Base-by-base conservation (phyloP, 768 basidiomycete species). In the Leccinellum luteum region DNA sequence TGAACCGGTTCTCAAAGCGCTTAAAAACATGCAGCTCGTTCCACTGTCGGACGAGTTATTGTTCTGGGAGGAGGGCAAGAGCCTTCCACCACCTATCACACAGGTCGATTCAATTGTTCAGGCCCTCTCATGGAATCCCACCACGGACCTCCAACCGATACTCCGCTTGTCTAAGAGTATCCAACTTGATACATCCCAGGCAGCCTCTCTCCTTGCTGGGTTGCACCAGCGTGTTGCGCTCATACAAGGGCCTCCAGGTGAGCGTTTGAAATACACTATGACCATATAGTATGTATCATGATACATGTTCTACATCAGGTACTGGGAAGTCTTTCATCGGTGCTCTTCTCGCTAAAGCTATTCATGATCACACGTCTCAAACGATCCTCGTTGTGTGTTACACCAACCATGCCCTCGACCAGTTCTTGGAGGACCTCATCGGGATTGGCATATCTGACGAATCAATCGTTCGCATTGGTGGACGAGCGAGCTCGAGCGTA, bases 321-420 rank as follows among this genome's bases (percentile, higher is more conserved):
- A 90, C 87, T 0, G 88, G 87, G 1, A 90, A 90, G 56, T 87
- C 86, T 0, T 87, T 87, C 64, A 83, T 89, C 23, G 87, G 88
- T 0, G 85, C 85, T 0, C 74, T 89, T 1, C 69, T 89, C 0
- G 85, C 85, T 0, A 89, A 87, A 61, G 72, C 79, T 4, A 68
- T 87, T 6, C 79, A 87, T 45, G 78, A 82, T 14, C 69, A 70
- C 53, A 80, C 81, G 0, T 17, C 62, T 0, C 73, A 77, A 51
- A 82, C 66, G 0, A 87, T 90, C 23, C 79, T 89, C 4, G 85
- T 89, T 1, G 83, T 87, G 17, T 88, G 86, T 60, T 89, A 82
- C 59, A 90, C 87, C 1, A 90, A 90, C 56, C 88, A 90, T 47
- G 87, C 88, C 0, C 78, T 90, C 0, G 87, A 89, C 59, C 83